Conservation (phyloP, 495 filamentous ascomycete species). For the Xylaria palmicola region DNA sequence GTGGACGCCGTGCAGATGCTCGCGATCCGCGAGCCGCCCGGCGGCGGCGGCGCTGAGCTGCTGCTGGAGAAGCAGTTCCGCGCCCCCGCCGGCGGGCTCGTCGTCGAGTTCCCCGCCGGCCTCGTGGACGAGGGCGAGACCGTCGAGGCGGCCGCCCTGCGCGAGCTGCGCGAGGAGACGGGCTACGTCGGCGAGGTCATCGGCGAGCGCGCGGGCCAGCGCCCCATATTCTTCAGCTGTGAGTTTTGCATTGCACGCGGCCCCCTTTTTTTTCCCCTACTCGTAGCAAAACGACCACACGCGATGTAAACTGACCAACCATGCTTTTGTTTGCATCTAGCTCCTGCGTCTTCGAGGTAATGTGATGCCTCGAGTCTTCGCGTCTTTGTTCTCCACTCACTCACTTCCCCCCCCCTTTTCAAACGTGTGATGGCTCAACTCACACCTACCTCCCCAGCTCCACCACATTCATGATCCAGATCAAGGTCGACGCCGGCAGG, state of each 20-base stretch:
- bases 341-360: conserved; percentile 38
- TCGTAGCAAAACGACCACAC: too few relatives aligned
- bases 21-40: conserved; percentile 61
- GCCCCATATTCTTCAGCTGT: conserved; percentile 78
- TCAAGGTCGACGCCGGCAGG: conserved; percentile 59
- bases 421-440: background rate
- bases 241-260: conserved; percentile 17
- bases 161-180: conserved; percentile 79
- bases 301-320: too few relatives aligned
- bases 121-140: conserved; percentile 72
- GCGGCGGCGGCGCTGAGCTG: conserved; percentile 41
- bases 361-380: background rate
- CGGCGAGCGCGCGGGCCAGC: conserved; percentile 24
- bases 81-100: conserved; percentile 67
- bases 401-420: background rate
- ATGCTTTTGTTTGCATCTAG: conserved; percentile 19
- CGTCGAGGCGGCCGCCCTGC: conserved; percentile 65
- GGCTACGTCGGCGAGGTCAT: conserved; percentile 67
- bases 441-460: conserved; percentile 47
- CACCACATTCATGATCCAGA: conserved; percentile 66
- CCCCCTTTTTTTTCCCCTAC: too few relatives aligned
- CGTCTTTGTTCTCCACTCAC: background rate
- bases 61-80: conserved; percentile 75
- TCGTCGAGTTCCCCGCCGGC: conserved; percentile 74
- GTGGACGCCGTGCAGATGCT: conserved; percentile 81